Percentiles rank a stretch among this genome's conserved stretches.
These are phyloP conservation scores for Amaranthus tricolor DNA, from an alignment of 179 eudicot species.

Conservation along the genomic window DNA sequence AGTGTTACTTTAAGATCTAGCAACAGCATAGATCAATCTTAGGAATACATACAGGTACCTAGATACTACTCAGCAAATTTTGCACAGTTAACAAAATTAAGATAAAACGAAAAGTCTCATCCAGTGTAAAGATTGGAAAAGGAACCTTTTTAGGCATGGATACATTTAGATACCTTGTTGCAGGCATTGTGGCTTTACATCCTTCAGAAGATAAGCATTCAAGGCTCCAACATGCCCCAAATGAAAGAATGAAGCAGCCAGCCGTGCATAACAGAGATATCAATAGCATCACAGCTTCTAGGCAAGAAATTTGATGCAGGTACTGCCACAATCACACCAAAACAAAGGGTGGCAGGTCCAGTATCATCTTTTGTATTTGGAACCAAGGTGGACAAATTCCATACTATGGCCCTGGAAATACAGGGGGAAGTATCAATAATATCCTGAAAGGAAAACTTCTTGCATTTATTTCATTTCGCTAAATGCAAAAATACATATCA, in stretches of 20 bases:
- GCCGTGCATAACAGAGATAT: constrained; percentile 22
- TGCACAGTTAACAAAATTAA: constrained; percentile 10
- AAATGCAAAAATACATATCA: constrained; percentile 18
- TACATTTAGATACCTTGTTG: constrained; percentile 27
- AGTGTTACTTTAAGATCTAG: background rate
- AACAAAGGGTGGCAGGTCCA: constrained; percentile 34
- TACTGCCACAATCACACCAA: constrained; percentile 39
- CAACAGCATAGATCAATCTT: constrained; percentile 2
- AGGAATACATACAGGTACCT: background rate
- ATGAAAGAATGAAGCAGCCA: constrained; percentile 39
- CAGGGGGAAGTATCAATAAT: constrained; percentile 49
- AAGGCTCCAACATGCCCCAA: constrained; percentile 44
- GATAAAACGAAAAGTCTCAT: constrained; percentile 8
- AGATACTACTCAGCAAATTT: constrained; percentile 9
- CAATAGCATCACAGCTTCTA: constrained; percentile 35
- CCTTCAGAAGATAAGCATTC: constrained; percentile 37
- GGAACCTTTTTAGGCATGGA: constrained; percentile 40
- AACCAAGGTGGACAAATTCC: constrained; percentile 37
- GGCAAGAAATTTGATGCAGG: constrained; percentile 29
- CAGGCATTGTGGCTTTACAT: constrained; percentile 42
- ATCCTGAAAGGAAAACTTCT: constrained; percentile 25
- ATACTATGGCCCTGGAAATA: constrained; percentile 50
- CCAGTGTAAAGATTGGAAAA: constrained; percentile 33
- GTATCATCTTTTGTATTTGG: constrained; percentile 36
- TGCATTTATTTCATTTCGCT: constrained; percentile 21